These are phyloP conservation scores for Tulasnella sp. DNA, from an alignment of 768 basidiomycete genomes.

Conservation along the genomic window DNA sequence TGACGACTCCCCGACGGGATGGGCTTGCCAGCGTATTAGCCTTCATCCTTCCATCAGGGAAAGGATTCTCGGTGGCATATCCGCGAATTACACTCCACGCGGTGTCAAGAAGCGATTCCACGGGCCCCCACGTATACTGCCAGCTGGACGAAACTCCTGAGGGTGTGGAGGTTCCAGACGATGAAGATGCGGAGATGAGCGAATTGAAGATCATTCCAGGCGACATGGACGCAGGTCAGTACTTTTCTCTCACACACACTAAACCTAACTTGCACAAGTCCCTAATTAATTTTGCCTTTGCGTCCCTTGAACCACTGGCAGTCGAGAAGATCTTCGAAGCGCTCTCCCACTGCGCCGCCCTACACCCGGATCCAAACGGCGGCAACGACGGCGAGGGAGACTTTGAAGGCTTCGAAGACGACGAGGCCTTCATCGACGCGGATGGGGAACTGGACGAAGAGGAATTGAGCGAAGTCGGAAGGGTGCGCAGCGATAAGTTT, in stretches of 20 bases:
- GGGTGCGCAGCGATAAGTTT: constrained; percentile 88
- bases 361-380: constrained; percentile 66
- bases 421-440: constrained; percentile 55
- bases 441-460: constrained; percentile 57
- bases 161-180: constrained; percentile 40
- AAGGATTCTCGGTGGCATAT: constrained; percentile 81
- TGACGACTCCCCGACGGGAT: background rate
- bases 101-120: constrained; percentile 61
- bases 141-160: constrained; percentile 75
- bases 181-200: constrained; percentile 56
- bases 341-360: constrained; percentile 77
- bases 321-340: constrained; percentile 84
- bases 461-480: constrained; percentile 82
- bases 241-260: too few species aligned
- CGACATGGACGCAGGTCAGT: constrained; percentile 57
- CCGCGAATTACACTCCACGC: constrained; percentile 92
- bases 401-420: constrained; percentile 44
- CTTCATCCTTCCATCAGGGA: constrained; percentile 66
- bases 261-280: background rate
- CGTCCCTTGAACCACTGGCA: constrained; percentile 36
- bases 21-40: constrained; percentile 56
- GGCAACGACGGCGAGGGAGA: constrained; percentile 37
- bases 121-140: constrained; percentile 78
- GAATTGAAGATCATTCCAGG: constrained; percentile 77
- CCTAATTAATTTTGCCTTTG: too few species aligned